These are phyloP conservation scores for Pezizomycotina sp. DNA, from an alignment of 2,329 filamentous ascomycete species.

Conservation along the genomic window DNA sequence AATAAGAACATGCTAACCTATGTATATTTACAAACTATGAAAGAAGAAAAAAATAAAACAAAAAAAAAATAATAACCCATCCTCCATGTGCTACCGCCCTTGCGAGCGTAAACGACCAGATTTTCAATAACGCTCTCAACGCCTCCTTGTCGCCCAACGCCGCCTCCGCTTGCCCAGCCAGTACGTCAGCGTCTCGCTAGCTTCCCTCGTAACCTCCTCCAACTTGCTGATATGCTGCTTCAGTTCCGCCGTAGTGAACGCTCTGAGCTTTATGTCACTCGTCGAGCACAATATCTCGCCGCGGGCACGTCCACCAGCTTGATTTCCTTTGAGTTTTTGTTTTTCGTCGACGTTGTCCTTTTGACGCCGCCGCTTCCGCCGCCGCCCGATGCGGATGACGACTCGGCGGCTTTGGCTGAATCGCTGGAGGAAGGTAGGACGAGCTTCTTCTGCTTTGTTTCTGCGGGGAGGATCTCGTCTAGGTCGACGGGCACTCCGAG, in stretches of 20 bases:
- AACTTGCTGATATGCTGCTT: constrained; percentile 22
- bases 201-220: constrained; percentile 22
- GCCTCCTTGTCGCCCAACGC: constrained; percentile 26
- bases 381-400: constrained; percentile 14
- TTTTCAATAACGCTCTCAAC: constrained; percentile 27
- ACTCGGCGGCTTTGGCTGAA: constrained; percentile 18
- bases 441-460: constrained; percentile 91
- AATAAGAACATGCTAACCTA: too few relatives aligned
- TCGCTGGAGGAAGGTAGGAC: constrained; percentile 57
- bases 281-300: constrained; percentile 25
- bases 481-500: constrained; percentile 90
- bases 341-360: constrained; percentile 29
- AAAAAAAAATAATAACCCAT: constrained; percentile 6
- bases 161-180: constrained; percentile 24
- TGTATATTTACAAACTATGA: too few relatives aligned
- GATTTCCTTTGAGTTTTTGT: constrained; percentile 26
- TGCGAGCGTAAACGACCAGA: constrained; percentile 25
- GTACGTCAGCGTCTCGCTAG: constrained; percentile 24
- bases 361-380: constrained; percentile 22
- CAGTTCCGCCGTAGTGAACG: constrained; percentile 22
- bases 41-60: not conserved
- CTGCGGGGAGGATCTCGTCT: constrained; percentile 84
- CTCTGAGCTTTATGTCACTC: constrained; percentile 22
- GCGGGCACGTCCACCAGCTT: constrained; percentile 23
- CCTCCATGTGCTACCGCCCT: constrained; percentile 21